Percentiles rank a stretch among this genome's conserved stretches.
Conservation (phyloP, 306 rosid species). For the Dryas alaskensis region DNA sequence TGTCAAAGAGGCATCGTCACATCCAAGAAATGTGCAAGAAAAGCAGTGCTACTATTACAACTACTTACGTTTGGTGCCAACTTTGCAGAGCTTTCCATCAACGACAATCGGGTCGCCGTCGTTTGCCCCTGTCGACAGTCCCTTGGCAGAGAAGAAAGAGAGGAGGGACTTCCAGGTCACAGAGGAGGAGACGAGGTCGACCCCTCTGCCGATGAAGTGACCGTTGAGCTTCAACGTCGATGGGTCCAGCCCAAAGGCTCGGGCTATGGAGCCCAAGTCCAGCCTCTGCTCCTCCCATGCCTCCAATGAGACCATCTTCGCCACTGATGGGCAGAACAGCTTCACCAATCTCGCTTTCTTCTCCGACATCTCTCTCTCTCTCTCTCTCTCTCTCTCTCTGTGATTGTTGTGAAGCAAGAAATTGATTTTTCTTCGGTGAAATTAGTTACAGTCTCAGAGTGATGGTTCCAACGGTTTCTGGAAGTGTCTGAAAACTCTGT, state of each 20-base stretch:
- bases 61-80: conserved; percentile 54
- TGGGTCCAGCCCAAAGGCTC: conserved; percentile 59
- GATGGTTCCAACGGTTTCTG: conserved; percentile 34
- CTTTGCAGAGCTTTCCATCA: conserved; percentile 54
- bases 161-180: conserved; percentile 77
- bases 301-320: conserved; percentile 30
- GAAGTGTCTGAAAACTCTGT: conserved; percentile 23
- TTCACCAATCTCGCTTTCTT: conserved; percentile 38
- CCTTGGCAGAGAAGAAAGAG: conserved; percentile 64
- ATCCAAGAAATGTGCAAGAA: too few relatives aligned
- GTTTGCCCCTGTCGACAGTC: conserved; percentile 53
- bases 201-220: conserved; percentile 67
- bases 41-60: too few relatives aligned
- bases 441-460: not conserved
- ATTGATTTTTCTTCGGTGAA: too few relatives aligned
- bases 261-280: conserved; percentile 69
- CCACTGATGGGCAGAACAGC: conserved; percentile 54
- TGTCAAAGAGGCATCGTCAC: too few relatives aligned
- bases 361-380: conserved; percentile 7
- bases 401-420: not conserved
- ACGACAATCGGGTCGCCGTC: conserved; percentile 42
- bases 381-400: not conserved
- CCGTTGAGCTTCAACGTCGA: conserved; percentile 68
- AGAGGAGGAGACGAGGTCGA: conserved; percentile 55
- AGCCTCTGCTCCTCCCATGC: conserved; percentile 46